Evolutionary conservation across 441 rosid species (phyloP), one percentile per base, ranked within the genome.

Genomic region (Adansonia gregorii): DNA sequence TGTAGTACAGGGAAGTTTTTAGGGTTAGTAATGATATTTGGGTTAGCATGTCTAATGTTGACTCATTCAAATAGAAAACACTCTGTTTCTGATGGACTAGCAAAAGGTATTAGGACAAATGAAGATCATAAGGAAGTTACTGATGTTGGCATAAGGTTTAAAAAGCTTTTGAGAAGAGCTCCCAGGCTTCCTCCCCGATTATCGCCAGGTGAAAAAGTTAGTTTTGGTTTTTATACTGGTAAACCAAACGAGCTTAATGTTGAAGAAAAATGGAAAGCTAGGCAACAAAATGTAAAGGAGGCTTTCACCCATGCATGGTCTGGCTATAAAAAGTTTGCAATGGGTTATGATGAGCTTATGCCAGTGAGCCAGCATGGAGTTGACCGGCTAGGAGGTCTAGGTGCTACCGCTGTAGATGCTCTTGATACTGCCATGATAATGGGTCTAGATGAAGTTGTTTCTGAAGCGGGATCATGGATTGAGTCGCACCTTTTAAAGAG

Each of bases 351-450:
- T 86, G 99, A 96, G 85, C 97, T 96, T 69, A 89, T 91, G 97
- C 98, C 99, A 20, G 49, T 96, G 48, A 92, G 91, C 78, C 86
- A 83, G 77, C 84, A 0, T 9, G 99, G 99, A 24, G 85, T 85
- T 73, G 93, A 96, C 82, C 98, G 97, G 4, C 84, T 96, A 83
- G 99, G 99, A 81, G 99, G 99, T 72, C 87, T 94, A 31, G 99
- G 98, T 78, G 99, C 98, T 43, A 92, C 99, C 3, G 80, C 91
- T 27, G 97, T 94, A 43, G 99, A 94, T 87, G 90, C 97, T 81
- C 97, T 96, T 77, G 99, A 96, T 83, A 92, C 99, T 79, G 98
- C 99, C 67, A 93, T 94, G 90, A 93, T 96, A 82, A 96, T 96
- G 98, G 97, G 93, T 72, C 88, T 80, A 67, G 91, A 94, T 80